A percentile compares a stretch with the other conserved stretches of the same genome.
Evolutionary conservation across 2,329 filamentous ascomycete species (phyloP).

Genomic region (Hymenoscyphus repandus): DNA sequence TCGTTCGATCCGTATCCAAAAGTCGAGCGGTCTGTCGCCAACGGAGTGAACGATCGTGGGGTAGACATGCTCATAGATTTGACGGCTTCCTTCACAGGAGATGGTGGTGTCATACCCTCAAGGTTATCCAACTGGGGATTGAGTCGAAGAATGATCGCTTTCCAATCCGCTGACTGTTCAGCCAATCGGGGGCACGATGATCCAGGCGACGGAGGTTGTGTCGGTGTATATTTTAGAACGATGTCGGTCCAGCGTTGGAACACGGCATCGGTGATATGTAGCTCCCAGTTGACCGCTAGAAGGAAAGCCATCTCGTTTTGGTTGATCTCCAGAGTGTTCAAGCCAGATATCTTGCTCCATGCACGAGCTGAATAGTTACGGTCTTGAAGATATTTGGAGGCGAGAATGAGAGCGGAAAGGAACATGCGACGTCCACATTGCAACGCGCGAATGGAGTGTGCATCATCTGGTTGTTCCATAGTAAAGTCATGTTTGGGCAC

Average conservation of each 20-base stretch:
- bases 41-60: constrained; percentile 37
- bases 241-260: constrained; percentile 95
- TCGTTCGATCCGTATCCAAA: constrained; percentile 37
- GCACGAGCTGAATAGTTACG: constrained; percentile 95
- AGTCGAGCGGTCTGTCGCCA: constrained; percentile 35
- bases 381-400: constrained; percentile 97
- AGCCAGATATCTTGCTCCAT: constrained; percentile 98
- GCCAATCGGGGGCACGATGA: constrained; percentile 20
- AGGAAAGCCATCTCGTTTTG: constrained; percentile 94
- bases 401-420: constrained; percentile 85
- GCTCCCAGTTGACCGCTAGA: constrained; percentile 83
- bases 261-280: constrained; percentile 83
- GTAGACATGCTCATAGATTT: constrained; percentile 18
- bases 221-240: constrained; percentile 70
- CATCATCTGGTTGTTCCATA: constrained; percentile 74
- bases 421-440: constrained; percentile 98
- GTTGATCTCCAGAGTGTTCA: constrained; percentile 91
- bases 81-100: constrained; percentile 18
- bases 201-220: constrained; percentile 51
- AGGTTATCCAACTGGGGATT: constrained; percentile 55
- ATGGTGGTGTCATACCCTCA: constrained; percentile 42
- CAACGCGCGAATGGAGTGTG: constrained; percentile 68
- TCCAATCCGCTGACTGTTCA: constrained; percentile 44
- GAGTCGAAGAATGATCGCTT: constrained; percentile 50
- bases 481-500: constrained; percentile 81